These are phyloP conservation scores for Diophrys sp. DNA, from an alignment of 73 alveolate species.

Conservation along the genomic window DNA sequence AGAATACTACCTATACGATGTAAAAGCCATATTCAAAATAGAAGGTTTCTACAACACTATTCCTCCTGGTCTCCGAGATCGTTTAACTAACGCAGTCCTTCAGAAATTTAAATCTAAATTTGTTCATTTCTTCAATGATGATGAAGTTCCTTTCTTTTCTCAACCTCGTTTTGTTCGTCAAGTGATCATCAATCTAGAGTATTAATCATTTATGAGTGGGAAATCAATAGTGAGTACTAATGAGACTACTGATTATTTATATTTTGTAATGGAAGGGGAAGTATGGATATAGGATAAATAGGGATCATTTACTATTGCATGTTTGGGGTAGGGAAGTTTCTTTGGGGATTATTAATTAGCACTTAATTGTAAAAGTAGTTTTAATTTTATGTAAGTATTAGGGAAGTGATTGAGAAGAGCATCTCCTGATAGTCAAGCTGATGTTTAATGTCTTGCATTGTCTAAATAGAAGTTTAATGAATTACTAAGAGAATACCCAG, in stretches of 20 bases:
- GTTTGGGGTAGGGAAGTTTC: not conserved
- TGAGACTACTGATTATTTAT: not conserved
- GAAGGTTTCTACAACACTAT: not conserved
- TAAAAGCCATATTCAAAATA: not conserved
- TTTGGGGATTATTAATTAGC: constrained; percentile 13
- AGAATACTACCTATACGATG: not conserved
- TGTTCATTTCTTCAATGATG: constrained; percentile 1
- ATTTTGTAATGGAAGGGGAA: not conserved
- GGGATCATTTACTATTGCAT: not conserved
- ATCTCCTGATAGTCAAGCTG: no score
- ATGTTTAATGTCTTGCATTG: no score
- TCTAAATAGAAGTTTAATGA: no score
- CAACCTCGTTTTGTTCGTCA: not conserved
- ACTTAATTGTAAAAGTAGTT: not conserved
- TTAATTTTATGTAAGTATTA: no score
- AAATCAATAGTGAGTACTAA: constrained; percentile 1
- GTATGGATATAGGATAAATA: not conserved
- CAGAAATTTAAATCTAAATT: not conserved
- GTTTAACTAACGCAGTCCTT: not conserved
- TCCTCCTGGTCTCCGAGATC: not conserved
- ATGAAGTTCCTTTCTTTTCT: not conserved
- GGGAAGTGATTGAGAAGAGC: no score
- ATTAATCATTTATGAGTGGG: not conserved
- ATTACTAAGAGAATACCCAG: no score
- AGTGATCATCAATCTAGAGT: not conserved